Evolutionary conservation across 164 flowering plant genomes (phyloP).

Genomic region (Santalum album): DNA sequence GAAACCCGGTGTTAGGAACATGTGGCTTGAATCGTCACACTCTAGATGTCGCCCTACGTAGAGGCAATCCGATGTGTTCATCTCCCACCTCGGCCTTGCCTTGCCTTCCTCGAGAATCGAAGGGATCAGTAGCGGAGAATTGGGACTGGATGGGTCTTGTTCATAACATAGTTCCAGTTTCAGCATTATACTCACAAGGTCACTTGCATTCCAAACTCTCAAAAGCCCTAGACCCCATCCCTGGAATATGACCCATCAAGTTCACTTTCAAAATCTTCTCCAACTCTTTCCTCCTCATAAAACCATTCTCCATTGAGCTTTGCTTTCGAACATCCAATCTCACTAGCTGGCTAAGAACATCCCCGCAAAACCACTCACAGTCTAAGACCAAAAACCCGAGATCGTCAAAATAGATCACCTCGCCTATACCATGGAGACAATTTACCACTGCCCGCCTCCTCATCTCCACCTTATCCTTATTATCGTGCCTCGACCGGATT

Average conservation of each 20-base stretch:
- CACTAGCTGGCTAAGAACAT: slow-evolving; percentile 57
- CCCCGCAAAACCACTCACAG: slow-evolving; percentile 82
- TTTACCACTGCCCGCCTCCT: slow-evolving; percentile 61
- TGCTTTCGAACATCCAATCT: slow-evolving; percentile 46
- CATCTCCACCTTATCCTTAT: slow-evolving; percentile 56
- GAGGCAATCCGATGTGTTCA: slow-evolving; percentile 36
- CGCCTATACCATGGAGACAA: slow-evolving; percentile 77
- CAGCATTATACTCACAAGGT: slow-evolving; percentile 83
- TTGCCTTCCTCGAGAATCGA: slow-evolving; percentile 76
- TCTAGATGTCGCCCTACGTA: slow-evolving; percentile 79
- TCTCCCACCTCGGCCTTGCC: slow-evolving; percentile 65
- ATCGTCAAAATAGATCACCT: slow-evolving; percentile 69
- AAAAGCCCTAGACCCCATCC: slow-evolving; percentile 58
- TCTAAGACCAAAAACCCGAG: slow-evolving; percentile 71
- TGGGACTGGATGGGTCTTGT: slow-evolving; percentile 62
- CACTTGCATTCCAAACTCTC: slow-evolving; percentile 67
- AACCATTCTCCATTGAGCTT: slow-evolving; percentile 47
- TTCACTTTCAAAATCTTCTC: slow-evolving; percentile 70
- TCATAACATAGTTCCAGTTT: slow-evolving; percentile 77
- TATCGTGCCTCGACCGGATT: slow-evolving; percentile 56
- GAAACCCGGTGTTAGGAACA: slow-evolving; percentile 82
- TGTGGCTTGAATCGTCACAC: slow-evolving; percentile 86
- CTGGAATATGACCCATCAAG: slow-evolving; percentile 63
- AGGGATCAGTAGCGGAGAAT: slow-evolving; percentile 65
- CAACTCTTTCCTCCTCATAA: slow-evolving; percentile 61